These are phyloP conservation scores for Entrophospora sp. DNA, from an alignment of 192 early-diverging fungal genomes.

Conservation along the genomic window DNA sequence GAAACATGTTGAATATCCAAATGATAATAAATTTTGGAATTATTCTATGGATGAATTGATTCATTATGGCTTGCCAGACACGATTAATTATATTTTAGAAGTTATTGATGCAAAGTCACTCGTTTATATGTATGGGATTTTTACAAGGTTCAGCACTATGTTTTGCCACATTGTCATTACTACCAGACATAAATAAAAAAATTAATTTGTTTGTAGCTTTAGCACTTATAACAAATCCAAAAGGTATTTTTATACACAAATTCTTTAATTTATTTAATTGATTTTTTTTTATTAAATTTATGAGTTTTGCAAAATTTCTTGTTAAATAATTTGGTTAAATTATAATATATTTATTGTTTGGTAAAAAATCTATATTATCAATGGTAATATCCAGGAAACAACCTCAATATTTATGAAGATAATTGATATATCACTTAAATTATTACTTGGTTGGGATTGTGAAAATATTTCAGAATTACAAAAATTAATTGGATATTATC, in stretches of 20 bases:
- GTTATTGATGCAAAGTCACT: conserved; percentile 68
- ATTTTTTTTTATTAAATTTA: not conserved
- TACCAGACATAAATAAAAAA: conserved; percentile 67
- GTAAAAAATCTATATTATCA: conserved; percentile 67
- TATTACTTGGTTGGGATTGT: conserved; percentile 81
- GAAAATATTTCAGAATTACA: conserved; percentile 56
- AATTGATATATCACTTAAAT: conserved; percentile 58
- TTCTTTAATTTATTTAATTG: not conserved
- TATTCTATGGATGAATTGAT: conserved; percentile 91
- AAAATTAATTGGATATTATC: conserved; percentile 74
- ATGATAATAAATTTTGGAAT: conserved; percentile 77
- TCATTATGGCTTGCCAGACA: conserved; percentile 74
- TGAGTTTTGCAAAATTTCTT: conserved; percentile 66
- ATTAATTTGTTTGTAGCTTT: conserved; percentile 85
- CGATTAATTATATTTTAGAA: conserved; percentile 78
- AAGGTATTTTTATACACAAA: conserved; percentile 21
- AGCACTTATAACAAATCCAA: conserved; percentile 83
- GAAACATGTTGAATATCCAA: conserved; percentile 63
- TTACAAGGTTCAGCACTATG: conserved; percentile 89
- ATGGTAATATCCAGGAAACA: conserved; percentile 78
- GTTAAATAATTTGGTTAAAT: conserved; percentile 71
- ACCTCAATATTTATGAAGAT: conserved; percentile 61
- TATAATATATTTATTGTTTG: conserved; percentile 86
- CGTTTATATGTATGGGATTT: conserved; percentile 93
- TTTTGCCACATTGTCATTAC: conserved; percentile 77